Conservation (phyloP, 2,329 filamentous ascomycete genomes). For the Talaromyces rugulosus region DNA sequence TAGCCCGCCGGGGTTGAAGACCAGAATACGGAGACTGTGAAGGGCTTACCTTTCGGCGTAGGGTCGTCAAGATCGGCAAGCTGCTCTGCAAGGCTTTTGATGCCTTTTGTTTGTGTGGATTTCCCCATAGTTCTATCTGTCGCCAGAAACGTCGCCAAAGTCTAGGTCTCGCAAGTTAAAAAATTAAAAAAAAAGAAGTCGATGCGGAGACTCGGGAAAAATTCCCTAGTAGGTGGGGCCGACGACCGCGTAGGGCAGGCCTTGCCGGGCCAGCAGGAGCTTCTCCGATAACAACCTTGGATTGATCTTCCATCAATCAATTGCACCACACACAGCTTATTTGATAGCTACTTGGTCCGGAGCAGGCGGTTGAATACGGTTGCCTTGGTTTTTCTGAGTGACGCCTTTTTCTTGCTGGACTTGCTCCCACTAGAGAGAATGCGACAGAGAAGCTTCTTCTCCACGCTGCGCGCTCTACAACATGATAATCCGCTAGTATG, state of each 20-base stretch:
- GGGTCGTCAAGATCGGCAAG: conserved; percentile 61
- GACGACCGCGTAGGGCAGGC: conserved; percentile 1
- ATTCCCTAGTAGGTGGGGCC: conserved; percentile 10
- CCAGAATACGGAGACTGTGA: not conserved
- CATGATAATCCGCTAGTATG: conserved; percentile 87
- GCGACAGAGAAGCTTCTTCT: conserved; percentile 51
- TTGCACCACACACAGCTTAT: not conserved
- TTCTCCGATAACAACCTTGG: not conserved
- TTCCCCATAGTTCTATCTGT: not conserved
- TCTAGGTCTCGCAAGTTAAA: not conserved
- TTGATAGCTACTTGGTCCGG: not conserved
- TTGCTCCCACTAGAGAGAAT: conserved; percentile 1
- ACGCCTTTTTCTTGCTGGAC: not conserved
- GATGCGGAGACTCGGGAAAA: conserved; percentile 14
- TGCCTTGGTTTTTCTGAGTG: not conserved
- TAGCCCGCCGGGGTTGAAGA: not conserved
- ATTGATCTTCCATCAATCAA: not conserved
- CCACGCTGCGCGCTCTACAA: conserved; percentile 49
- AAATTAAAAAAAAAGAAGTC: not conserved
- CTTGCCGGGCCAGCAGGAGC: conserved; percentile 6
- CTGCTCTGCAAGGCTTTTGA: conserved; percentile 51
- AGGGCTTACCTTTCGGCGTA: conserved; percentile 54
- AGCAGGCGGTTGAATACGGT: not conserved
- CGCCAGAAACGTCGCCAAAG: not conserved
- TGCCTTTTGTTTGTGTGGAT: not conserved